These are phyloP conservation scores for Penicillium sp. DNA, from an alignment of 2,329 filamentous ascomycete species.

Conservation along the genomic window DNA sequence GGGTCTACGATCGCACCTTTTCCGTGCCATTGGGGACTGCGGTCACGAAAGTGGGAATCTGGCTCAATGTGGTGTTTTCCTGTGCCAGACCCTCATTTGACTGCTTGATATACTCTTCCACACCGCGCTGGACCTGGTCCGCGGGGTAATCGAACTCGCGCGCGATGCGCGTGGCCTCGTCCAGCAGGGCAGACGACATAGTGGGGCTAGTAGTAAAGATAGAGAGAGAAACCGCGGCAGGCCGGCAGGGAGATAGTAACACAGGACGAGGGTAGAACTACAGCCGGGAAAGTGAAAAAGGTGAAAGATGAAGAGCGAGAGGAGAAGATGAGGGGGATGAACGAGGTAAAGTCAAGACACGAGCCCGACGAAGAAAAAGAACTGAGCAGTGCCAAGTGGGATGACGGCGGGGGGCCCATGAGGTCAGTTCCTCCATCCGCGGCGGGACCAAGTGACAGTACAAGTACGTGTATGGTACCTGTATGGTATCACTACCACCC, in stretches of 20 bases:
- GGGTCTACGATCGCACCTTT: conserved; percentile 67
- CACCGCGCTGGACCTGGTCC: conserved; percentile 77
- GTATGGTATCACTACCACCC: not conserved
- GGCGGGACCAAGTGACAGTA: not conserved
- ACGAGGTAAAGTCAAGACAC: conserved; percentile 9
- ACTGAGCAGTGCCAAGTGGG: conserved; percentile 20
- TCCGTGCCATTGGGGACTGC: conserved; percentile 96
- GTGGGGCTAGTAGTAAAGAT: conserved; percentile 14
- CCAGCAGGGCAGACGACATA: conserved; percentile 54
- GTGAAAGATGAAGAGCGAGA: not conserved
- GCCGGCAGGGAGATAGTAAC: conserved; percentile 2
- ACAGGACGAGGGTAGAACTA: not conserved
- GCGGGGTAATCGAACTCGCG: conserved; percentile 84
- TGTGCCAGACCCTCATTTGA: conserved; percentile 84
- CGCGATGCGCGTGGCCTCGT: conserved; percentile 80
- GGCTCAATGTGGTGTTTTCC: conserved; percentile 82
- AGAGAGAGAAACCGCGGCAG: not conserved
- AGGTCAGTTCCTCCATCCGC: conserved; percentile 36
- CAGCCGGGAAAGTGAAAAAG: not conserved
- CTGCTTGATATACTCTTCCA: conserved; percentile 83
- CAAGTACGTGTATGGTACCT: not conserved
- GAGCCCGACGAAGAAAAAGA: conserved; percentile 8
- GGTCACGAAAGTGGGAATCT: conserved; percentile 97
- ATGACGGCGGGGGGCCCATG: conserved; percentile 38
- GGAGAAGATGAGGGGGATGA: conserved; percentile 10